Base-by-base conservation (phyloP, 805 yeast genomes). In the Lipomyces kockii region DNA sequence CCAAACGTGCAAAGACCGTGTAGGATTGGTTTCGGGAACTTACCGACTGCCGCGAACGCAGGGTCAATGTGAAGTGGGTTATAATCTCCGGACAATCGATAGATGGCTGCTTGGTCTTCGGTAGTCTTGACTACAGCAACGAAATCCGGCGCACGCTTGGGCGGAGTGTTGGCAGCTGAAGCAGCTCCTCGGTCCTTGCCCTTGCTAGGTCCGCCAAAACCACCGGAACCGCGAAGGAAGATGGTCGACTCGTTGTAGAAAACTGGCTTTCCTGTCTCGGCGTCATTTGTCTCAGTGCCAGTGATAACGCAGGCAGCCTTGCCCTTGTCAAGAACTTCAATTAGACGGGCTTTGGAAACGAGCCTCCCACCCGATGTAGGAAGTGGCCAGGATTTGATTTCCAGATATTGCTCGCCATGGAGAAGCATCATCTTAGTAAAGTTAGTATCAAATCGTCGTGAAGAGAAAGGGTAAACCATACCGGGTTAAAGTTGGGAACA, bases 1-100 rank as follows among this genome's bases (percentile, higher is more conserved):
- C 99, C 99, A 77, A 91, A 86, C 22, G 91, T 85, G 75, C 96
- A 90, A 79, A 94, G 84, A 55, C 99, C 99, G 80, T 94, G 99
- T 72, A 94, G 84, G 73, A 94, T 94, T 11, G 99, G 99, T 64
- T 82, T 81, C 60, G 87, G 87, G 78, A 94, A 94, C 69, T 89
- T 89, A 59, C 94, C 98, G 65, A 90, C 90, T 71, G 88, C 86
- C 17, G 98, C 98, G 80, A 93, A 89, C 37, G 78, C 83, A 22
- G 98, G 98, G 80, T 94, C 98, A 77, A 94, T 89, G 35, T 70
- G 99, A 74, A 94, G 84, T 68, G 99, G 99, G 79, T 94, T 94
- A 79, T 88, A 88, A 82, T 94, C 99, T 63, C 97, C 98, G 69
- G 94, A 89, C 69, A 94, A 83, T 78, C 99, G 86, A 82, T 94